phyloP scores from a whole-genome alignment of 495 filamentous ascomycete species.

The Penicillium lagena region DNA sequence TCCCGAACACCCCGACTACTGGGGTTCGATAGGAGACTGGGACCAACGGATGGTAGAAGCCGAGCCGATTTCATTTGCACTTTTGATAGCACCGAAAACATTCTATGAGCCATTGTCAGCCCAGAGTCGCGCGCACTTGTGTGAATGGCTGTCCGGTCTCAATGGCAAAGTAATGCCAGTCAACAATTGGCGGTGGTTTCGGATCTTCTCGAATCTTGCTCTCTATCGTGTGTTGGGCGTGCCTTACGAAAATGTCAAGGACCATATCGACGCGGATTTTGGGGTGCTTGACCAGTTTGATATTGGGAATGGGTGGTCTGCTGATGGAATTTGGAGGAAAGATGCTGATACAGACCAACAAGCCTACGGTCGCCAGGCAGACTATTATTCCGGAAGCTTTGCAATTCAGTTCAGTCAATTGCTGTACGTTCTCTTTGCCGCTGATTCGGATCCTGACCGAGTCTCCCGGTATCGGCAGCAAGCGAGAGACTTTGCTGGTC shows the following conservation, averaged over 20 bases:
- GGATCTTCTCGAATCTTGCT: conserved; percentile 11
- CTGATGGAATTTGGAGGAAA: conserved; percentile 57
- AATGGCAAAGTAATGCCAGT: conserved; percentile 9
- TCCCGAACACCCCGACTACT: conserved; percentile 9
- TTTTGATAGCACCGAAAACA: conserved; percentile 3
- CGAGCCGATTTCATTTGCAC: conserved; percentile 16
- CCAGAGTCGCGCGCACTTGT: neutral
- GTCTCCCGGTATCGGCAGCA: conserved; percentile 56
- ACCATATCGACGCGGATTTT: conserved; percentile 4
- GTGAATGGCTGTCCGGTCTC: conserved; percentile 6
- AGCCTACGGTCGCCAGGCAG: conserved; percentile 8
- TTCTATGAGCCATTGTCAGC: conserved; percentile 6
- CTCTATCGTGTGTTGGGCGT: conserved; percentile 2
- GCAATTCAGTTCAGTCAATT: conserved; percentile 16
- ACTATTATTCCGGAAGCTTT: conserved; percentile 20
- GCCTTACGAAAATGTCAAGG: conserved; percentile 2
- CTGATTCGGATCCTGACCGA: conserved; percentile 18
- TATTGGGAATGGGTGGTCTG: conserved; percentile 65
- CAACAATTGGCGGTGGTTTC: conserved; percentile 18
- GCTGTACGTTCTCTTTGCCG: conserved; percentile 8
- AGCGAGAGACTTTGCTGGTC: conserved; percentile 51
- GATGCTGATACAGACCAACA: neutral
- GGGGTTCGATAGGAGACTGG: conserved; percentile 9
- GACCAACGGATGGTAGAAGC: conserved; percentile 20
- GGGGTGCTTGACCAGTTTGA: conserved; percentile 6